Base-by-base conservation (phyloP, 179 eudicot genomes). In the Silene vulgaris region DNA sequence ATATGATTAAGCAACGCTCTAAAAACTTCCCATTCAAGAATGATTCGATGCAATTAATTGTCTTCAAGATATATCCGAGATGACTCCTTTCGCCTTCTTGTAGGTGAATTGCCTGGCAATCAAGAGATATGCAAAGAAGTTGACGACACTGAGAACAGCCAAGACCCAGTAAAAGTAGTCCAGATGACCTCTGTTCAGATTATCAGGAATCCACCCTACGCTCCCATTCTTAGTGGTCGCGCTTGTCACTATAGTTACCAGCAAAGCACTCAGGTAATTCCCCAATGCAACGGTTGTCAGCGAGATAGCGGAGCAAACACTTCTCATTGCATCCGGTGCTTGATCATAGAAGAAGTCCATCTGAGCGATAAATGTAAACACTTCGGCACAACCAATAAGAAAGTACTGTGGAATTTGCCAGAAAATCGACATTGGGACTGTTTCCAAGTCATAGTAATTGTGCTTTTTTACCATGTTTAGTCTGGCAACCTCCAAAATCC, bases 351-450 rank as follows among this genome's bases (percentile, higher is more conserved):
- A 83, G 83, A 85, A 85, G 79, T 85, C 86, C n/a, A 85, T 26
- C 67, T 83, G 88, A 26, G 81, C 88, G 1, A 85, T 77, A 26
- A 83, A 85, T 23, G 78, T 77, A 30, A 85, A 85, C 26, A 83
- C 88, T 77, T 85, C 88, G 1, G 86, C 86, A 64, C 85, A 81
- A 8, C 88, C 88, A 11, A 85, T 79, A 8, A 85, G 32, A 75
- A 83, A 81, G n/a, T 85, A 85, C 76, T 83, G 88, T 0, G 86
- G 88, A 7, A 85, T 67, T 78, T 83, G 86, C 88, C 88, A 85
- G 75, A 85, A 85, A 71, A 85, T 85, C 0, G 88, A 85, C 54
- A 83, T 32, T 6, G 88, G 86, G 17, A 85, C 11, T 0, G 83
- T 75, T 28, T 74, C 16, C 17, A 60, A 8, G 13, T 85, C 86